These are phyloP conservation scores for Plasmodium relictum DNA, from an alignment of 169 alveolate species.

Conservation along the genomic window DNA sequence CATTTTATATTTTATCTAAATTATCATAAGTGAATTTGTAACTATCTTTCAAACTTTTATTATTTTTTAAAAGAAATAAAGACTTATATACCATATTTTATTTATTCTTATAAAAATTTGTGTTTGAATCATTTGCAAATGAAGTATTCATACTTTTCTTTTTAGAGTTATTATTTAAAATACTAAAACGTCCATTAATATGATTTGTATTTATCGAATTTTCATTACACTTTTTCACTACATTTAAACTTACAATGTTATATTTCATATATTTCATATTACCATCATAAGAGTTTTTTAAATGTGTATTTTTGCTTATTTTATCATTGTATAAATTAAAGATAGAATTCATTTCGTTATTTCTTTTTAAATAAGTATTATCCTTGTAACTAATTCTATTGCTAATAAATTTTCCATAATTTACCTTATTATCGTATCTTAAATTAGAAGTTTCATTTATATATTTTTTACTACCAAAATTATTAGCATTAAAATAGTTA, in stretches of 20 bases:
- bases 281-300: background rate
- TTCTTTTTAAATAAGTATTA: conserved; percentile 1
- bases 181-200: background rate
- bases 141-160: too few relatives aligned
- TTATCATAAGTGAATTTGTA: too few relatives aligned
- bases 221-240: too few relatives aligned
- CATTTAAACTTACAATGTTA: too few relatives aligned
- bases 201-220: background rate
- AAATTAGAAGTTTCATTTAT: background rate
- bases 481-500: background rate
- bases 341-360: background rate
- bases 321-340: conserved; percentile 3
- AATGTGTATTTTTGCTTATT: conserved; percentile 4
- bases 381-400: background rate
- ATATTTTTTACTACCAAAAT: background rate
- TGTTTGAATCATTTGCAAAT: conserved; percentile 11
- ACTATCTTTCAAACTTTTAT: too few relatives aligned
- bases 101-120: background rate
- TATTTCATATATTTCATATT: too few relatives aligned
- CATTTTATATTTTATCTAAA: too few relatives aligned
- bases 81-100: background rate
- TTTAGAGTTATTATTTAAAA: too few relatives aligned
- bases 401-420: background rate
- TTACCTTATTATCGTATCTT: background rate
- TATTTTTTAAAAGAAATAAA: too few relatives aligned